phyloP scores from a whole-genome alignment of 371 early-diverging fungal genomes.

The Apophysomyces sp. region DNA sequence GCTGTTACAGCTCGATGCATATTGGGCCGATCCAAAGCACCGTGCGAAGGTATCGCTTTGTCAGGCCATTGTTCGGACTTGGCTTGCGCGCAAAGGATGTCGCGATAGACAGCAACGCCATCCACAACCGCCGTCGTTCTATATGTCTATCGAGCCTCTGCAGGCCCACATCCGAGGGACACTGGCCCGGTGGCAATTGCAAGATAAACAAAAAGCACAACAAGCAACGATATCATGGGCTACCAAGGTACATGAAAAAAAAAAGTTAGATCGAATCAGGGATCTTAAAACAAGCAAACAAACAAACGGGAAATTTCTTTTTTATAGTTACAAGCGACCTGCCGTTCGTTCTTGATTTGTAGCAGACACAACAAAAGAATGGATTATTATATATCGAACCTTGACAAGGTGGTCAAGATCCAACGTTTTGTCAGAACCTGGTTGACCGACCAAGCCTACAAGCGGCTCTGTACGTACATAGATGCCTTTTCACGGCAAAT shows the following conservation, averaged over 20 bases:
- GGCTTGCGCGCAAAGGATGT: slow-evolving; percentile 52
- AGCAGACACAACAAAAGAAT: slow-evolving; percentile 51
- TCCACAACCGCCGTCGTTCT: not conserved
- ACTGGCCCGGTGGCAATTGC: slow-evolving; percentile 43
- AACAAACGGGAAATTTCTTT: slow-evolving; percentile 6
- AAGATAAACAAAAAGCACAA: slow-evolving; percentile 11
- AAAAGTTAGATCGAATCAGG: too few species aligned
- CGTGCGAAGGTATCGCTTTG: slow-evolving; percentile 39
- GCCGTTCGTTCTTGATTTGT: slow-evolving; percentile 68
- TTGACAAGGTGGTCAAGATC: slow-evolving; percentile 75
- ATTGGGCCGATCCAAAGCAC: slow-evolving; percentile 31
- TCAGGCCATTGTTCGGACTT: slow-evolving; percentile 62
- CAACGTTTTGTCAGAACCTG: slow-evolving; percentile 85
- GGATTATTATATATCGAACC: slow-evolving; percentile 64
- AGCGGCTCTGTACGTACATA: slow-evolving; percentile 62
- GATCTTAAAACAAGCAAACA: too few species aligned
- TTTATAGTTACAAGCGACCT: slow-evolving; percentile 75
- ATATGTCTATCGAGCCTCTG: slow-evolving; percentile 6
- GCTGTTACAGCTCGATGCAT: slow-evolving; percentile 6
- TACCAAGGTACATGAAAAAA: slow-evolving; percentile 18
- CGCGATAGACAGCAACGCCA: slow-evolving; percentile 8
- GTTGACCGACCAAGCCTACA: slow-evolving; percentile 77
- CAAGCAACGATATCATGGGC: slow-evolving; percentile 17
- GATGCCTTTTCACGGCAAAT: too few species aligned
- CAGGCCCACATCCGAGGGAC: slow-evolving; percentile 67